Percentiles rank a stretch among this genome's conserved stretches.
phyloP scores from a whole-genome alignment of 805 yeast species.

The Barnettozyma botsteinii region DNA sequence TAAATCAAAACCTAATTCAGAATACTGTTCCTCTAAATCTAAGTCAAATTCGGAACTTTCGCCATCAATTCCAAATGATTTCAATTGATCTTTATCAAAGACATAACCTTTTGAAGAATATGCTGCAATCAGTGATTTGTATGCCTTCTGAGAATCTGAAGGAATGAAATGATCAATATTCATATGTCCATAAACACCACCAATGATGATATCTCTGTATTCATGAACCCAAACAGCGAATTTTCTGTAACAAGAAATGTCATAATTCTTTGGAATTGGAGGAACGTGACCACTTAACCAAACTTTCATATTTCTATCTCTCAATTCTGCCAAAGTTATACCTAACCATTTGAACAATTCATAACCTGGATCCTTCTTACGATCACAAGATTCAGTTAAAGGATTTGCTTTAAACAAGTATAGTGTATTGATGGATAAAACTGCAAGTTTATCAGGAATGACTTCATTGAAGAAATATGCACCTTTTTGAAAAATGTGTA shows the following conservation, averaged over 20 bases:
- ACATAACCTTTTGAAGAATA: slow-evolving; percentile 25
- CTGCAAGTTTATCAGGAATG: slow-evolving; percentile 74
- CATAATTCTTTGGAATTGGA: slow-evolving; percentile 73
- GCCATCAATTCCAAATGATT: not conserved
- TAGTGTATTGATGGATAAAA: slow-evolving; percentile 71
- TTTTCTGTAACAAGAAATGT: slow-evolving; percentile 65
- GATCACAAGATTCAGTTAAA: slow-evolving; percentile 73
- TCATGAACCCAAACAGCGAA: slow-evolving; percentile 79
- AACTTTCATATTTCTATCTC: slow-evolving; percentile 71
- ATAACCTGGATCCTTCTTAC: slow-evolving; percentile 72
- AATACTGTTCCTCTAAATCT: slow-evolving; percentile 22
- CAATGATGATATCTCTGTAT: slow-evolving; percentile 76
- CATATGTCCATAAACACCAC: slow-evolving; percentile 87
- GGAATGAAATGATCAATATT: slow-evolving; percentile 83
- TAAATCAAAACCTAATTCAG: slow-evolving; percentile 18
- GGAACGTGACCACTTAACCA: slow-evolving; percentile 91
- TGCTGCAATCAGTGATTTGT: slow-evolving; percentile 32
- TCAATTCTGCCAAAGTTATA: slow-evolving; percentile 61
- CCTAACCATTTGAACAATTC: slow-evolving; percentile 75
- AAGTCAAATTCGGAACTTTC: slow-evolving; percentile 13
- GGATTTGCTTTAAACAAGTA: slow-evolving; percentile 76
- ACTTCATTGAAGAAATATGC: slow-evolving; percentile 72
- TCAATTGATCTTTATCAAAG: slow-evolving; percentile 20
- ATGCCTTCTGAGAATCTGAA: slow-evolving; percentile 63
- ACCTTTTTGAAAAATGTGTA: slow-evolving; percentile 67